Evolutionary conservation across 1,139 yeast species (phyloP).

Genomic region (Meyerozyma athensensis): DNA sequence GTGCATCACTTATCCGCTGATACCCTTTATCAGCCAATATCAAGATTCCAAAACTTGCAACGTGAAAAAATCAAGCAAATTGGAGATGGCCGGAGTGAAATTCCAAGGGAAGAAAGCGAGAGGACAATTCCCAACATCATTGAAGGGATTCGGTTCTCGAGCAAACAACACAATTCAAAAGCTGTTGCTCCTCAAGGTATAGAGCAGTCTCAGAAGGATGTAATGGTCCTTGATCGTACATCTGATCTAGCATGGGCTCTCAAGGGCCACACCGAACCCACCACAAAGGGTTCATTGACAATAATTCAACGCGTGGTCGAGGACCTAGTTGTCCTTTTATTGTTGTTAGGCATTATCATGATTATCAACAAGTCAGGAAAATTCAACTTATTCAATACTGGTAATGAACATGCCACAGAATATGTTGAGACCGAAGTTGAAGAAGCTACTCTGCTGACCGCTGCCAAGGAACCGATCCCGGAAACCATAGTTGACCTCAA

Average conservation of each 20-base stretch:
- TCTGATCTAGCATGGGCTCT: background rate
- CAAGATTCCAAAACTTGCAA: slow-evolving; percentile 21
- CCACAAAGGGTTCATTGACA: slow-evolving; percentile 9
- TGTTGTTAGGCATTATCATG: slow-evolving; percentile 23
- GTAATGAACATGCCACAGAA: slow-evolving; percentile 7
- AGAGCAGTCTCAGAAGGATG: background rate
- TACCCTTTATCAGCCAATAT: slow-evolving; percentile 34
- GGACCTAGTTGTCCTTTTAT: slow-evolving; percentile 41
- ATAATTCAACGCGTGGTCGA: slow-evolving; percentile 38
- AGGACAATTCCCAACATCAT: slow-evolving; percentile 24
- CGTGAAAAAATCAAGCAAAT: slow-evolving; percentile 19
- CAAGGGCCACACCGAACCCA: background rate
- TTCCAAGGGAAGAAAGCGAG: slow-evolving; percentile 5
- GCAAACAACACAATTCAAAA: slow-evolving; percentile 7
- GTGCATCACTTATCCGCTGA: slow-evolving; percentile 29
- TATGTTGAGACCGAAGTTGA: slow-evolving; percentile 11
- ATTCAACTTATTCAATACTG: slow-evolving; percentile 7
- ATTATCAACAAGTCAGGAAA: slow-evolving; percentile 37
- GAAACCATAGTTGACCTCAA: slow-evolving; percentile 5
- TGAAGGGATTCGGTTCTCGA: slow-evolving; percentile 35
- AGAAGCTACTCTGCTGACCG: no score
- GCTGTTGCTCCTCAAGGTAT: background rate
- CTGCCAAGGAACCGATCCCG: no score
- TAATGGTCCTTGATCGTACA: background rate
- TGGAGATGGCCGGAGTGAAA: slow-evolving; percentile 20